Conservation (phyloP, 148 eudicot species). For the Gaultheria prostrata region DNA sequence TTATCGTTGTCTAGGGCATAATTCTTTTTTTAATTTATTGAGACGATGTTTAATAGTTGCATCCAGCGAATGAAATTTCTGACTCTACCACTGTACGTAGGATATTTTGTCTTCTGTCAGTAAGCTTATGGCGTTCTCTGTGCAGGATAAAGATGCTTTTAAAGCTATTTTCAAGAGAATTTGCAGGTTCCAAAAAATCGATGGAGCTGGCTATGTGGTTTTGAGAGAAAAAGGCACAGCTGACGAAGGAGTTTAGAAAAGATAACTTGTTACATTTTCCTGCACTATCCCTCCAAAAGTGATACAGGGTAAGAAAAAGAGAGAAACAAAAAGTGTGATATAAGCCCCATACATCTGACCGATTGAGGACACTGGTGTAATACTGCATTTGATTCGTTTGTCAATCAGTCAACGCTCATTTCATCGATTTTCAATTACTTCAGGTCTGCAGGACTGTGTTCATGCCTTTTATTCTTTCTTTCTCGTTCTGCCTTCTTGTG, state of each 20-base stretch:
- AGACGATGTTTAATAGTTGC: background rate
- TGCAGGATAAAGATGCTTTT: conserved; percentile 90
- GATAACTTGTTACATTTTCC: background rate
- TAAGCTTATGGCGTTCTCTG: background rate
- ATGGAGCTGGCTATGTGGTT: conserved; percentile 58
- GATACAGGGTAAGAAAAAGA: background rate
- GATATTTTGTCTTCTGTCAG: background rate
- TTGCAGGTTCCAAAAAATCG: conserved; percentile 74
- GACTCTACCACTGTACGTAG: background rate
- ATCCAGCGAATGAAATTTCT: background rate
- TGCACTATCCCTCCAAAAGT: background rate
- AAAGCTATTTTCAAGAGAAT: conserved; percentile 74
- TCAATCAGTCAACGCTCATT: too few species aligned
- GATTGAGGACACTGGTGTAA: background rate
- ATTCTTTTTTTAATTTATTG: background rate
- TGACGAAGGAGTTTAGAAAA: background rate
- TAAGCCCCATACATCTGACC: background rate
- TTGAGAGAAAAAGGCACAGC: conserved; percentile 30
- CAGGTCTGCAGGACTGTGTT: too few species aligned
- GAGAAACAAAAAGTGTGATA: background rate
- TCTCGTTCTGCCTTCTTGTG: too few species aligned
- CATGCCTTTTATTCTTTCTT: too few species aligned
- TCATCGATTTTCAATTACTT: too few species aligned
- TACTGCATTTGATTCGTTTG: too few species aligned
- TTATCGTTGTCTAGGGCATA: background rate